Conservation (phyloP, 257 asterid species). For the Leptodermis oblonga region DNA sequence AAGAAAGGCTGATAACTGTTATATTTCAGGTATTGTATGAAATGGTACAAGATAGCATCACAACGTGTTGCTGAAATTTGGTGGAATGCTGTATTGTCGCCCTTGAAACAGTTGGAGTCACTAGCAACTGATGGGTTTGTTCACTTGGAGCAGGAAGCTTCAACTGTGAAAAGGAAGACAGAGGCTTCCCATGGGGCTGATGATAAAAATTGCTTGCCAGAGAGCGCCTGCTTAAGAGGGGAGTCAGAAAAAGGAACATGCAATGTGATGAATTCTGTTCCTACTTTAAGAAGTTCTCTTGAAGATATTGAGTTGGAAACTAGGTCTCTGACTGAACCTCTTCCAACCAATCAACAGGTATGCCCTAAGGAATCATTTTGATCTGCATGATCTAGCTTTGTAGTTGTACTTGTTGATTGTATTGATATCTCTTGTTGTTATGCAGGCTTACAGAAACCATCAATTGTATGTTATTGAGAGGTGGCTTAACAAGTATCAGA, state of each 20-base stretch:
- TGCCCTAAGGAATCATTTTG: conserved; percentile 11
- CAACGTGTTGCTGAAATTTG: conserved; percentile 62
- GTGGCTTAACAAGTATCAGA: conserved; percentile 85
- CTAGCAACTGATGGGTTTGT: conserved; percentile 49
- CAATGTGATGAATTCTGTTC: conserved; percentile 20
- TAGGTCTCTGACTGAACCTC: conserved; percentile 93
- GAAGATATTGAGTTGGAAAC: conserved; percentile 97
- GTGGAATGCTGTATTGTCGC: conserved; percentile 84
- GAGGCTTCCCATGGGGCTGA: conserved; percentile 21
- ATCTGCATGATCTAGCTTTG: conserved; percentile 8
- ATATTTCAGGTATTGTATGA: conserved; percentile 66
- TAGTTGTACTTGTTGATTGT: neutral
- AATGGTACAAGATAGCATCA: conserved; percentile 87
- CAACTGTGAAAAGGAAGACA: conserved; percentile 19
- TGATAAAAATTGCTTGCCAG: conserved; percentile 16
- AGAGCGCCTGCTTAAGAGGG: neutral
- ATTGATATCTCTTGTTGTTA: conserved; percentile 16
- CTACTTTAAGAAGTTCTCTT: conserved; percentile 51
- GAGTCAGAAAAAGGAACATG: conserved; percentile 17
- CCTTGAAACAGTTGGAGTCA: conserved; percentile 76
- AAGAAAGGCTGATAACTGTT: conserved; percentile 2
- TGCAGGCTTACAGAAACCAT: conserved; percentile 90
- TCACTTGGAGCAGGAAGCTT: conserved; percentile 36
- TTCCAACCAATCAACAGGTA: conserved; percentile 96
- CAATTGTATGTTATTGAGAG: conserved; percentile 75